Percentiles rank a stretch among this genome's conserved stretches.
Evolutionary conservation across 345 rosid species (phyloP).

Genomic region (Linum lewisii): DNA sequence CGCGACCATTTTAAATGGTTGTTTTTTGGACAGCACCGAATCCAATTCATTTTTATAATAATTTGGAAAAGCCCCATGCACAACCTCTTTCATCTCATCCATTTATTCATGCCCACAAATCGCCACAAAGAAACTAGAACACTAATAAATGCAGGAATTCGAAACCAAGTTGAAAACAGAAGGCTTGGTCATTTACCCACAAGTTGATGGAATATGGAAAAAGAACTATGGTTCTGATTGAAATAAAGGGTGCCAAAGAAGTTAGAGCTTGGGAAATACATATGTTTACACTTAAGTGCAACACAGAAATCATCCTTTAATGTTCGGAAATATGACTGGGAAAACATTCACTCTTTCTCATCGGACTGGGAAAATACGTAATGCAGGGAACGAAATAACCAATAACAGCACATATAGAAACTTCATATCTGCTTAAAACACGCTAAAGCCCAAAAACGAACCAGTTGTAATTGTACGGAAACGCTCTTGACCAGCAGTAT

Average conservation of each 20-base stretch:
- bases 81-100: no score
- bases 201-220: background rate
- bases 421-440: background rate
- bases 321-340: background rate
- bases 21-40: no score
- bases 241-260: background rate
- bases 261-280: background rate
- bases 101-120: no score
- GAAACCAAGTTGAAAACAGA: no score
- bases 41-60: no score
- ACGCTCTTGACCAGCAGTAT: constrained; percentile 57
- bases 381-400: background rate
- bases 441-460: constrained; percentile 2
- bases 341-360: background rate
- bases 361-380: background rate
- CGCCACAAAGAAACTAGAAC: no score
- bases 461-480: constrained; percentile 53
- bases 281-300: background rate
- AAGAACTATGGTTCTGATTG: background rate
- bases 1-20: no score
- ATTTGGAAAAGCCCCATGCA: no score
- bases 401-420: background rate
- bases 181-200: background rate
- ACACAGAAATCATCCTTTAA: background rate
- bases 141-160: no score